A percentile compares a stretch with the other conserved stretches of the same genome.
Evolutionary conservation across 176 grass and related monocot genomes (phyloP).

Genomic region (Dendrocalamus sinicus): DNA sequence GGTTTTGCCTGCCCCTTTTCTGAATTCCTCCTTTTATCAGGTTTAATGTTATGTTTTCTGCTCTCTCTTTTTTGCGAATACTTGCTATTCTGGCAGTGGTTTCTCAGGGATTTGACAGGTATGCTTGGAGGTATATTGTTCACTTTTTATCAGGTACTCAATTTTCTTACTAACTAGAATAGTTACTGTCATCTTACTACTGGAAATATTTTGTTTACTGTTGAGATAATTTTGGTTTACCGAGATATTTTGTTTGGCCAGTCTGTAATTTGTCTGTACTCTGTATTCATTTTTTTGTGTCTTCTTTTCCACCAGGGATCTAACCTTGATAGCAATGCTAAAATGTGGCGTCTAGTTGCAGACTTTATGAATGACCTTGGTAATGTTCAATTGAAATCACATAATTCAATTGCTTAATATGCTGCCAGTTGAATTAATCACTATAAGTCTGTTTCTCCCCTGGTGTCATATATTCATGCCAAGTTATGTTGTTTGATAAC

Average conservation of each 20-base stretch:
- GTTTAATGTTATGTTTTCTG: not conserved
- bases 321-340: constrained; percentile 91
- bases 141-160: constrained; percentile 90
- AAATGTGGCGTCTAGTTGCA: constrained; percentile 95
- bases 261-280: not conserved
- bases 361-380: constrained; percentile 99
- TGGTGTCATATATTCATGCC: not conserved
- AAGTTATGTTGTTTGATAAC: constrained; percentile 15
- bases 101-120: constrained; percentile 92
- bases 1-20: not conserved
- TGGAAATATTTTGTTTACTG: not conserved
- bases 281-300: constrained; percentile 41
- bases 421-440: not conserved
- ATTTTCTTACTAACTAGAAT: constrained; percentile 15
- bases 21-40: not conserved
- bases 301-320: constrained; percentile 71
- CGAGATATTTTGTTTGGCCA: constrained; percentile 9
- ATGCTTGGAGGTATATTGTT: constrained; percentile 98
- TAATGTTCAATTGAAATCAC: constrained; percentile 52
- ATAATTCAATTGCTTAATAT: constrained; percentile 17
- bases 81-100: constrained; percentile 74
- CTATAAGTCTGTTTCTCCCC: not conserved
- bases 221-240: constrained; percentile 25
- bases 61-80: not conserved
- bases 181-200: constrained; percentile 17